Evolutionary conservation across 371 early-diverging fungal species (phyloP).

Genomic region (Mucor irregularis): DNA sequence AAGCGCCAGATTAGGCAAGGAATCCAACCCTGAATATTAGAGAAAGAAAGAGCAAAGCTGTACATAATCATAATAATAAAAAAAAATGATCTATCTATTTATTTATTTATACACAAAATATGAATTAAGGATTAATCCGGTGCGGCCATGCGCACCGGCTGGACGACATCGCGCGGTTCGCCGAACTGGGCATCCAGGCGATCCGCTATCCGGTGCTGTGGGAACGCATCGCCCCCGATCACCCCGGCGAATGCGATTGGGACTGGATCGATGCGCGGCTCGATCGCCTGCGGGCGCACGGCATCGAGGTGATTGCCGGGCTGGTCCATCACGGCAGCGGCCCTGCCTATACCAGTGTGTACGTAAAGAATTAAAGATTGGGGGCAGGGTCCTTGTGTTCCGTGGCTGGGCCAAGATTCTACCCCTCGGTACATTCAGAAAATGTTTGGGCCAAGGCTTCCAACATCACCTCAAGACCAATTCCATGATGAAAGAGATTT

Average conservation of each 20-base stretch:
- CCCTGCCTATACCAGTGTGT: too few relatives aligned
- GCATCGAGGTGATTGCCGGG: too few relatives aligned
- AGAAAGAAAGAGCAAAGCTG: not conserved
- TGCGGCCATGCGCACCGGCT: too few relatives aligned
- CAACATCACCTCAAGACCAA: constrained; percentile 36
- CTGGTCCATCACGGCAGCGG: too few relatives aligned
- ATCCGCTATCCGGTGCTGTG: too few relatives aligned
- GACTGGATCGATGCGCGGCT: too few relatives aligned
- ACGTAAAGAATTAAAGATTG: constrained; percentile 56
- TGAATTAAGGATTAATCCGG: constrained; percentile 6
- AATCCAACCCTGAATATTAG: constrained; percentile 9
- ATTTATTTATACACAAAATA: not conserved
- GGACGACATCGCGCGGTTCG: too few relatives aligned
- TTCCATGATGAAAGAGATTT: constrained; percentile 31
- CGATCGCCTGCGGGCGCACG: too few relatives aligned
- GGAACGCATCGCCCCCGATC: too few relatives aligned
- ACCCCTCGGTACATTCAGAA: constrained; percentile 32
- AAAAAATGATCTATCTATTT: not conserved
- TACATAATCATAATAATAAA: not conserved
- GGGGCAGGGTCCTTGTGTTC: constrained; percentile 36
- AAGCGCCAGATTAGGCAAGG: constrained; percentile 31
- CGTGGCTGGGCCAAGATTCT: constrained; percentile 54
- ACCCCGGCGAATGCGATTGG: too few relatives aligned
- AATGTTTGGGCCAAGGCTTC: constrained; percentile 36
- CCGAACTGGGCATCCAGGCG: too few relatives aligned